Conservation (phyloP, 176 grass and related monocot species). For the Guadua angustifolia region DNA sequence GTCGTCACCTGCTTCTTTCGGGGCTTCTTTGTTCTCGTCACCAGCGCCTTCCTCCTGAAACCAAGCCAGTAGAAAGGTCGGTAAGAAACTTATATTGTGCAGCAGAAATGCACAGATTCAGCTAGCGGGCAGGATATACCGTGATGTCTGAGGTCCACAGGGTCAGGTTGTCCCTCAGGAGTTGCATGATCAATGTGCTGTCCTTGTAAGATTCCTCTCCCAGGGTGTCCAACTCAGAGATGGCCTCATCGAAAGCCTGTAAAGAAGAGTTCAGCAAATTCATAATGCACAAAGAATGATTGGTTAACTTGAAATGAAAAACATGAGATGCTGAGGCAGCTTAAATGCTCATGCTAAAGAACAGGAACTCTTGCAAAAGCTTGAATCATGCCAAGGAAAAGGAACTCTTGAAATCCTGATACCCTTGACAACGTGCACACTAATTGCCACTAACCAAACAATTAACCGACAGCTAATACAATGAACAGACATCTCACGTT, state of each 20-base stretch:
- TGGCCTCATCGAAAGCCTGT: neutral
- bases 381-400: neutral
- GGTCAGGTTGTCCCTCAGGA: neutral
- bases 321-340: neutral
- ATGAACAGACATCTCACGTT: neutral
- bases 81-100: neutral
- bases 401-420: neutral
- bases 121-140: neutral
- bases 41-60: neutral
- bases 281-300: neutral
- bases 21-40: neutral
- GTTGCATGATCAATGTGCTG: neutral
- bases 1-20: neutral
- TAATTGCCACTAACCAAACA: neutral
- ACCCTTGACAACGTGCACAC: neutral
- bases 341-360: neutral
- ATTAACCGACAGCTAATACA: neutral
- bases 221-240: neutral
- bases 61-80: neutral
- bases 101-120: neutral
- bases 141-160: neutral
- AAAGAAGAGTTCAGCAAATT: neutral
- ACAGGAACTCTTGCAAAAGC: neutral
- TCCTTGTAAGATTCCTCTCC: neutral
- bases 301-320: neutral